Percentiles rank a stretch among this genome's conserved stretches.
These are phyloP conservation scores for Rhizopogon vesiculosus DNA, from an alignment of 768 basidiomycete species.

Conservation along the genomic window DNA sequence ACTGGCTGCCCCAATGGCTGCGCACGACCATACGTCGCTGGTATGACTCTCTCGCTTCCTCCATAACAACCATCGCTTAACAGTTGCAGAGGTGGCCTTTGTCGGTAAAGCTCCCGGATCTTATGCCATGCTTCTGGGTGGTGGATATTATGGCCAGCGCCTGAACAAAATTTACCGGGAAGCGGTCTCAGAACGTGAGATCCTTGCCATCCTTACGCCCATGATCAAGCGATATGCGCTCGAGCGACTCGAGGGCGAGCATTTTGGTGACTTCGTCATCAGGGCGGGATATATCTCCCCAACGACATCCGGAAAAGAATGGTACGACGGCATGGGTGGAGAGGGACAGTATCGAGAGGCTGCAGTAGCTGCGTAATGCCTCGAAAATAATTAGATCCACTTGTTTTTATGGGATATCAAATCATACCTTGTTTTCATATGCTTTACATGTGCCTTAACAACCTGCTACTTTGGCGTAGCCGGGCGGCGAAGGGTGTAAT, in stretches of 20 bases:
- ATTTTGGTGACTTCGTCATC: slow-evolving; percentile 94
- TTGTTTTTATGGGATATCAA: too few relatives aligned
- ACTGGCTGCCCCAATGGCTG: slow-evolving; percentile 96
- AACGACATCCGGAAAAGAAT: slow-evolving; percentile 77
- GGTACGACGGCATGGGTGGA: slow-evolving; percentile 84
- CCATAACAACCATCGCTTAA: background rate
- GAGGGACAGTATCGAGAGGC: slow-evolving; percentile 54
- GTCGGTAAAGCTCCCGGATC: slow-evolving; percentile 93
- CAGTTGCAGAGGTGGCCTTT: slow-evolving; percentile 77
- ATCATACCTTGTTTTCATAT: too few relatives aligned
- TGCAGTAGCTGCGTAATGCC: slow-evolving; percentile 3
- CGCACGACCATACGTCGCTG: slow-evolving; percentile 89
- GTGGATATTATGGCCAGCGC: slow-evolving; percentile 91
- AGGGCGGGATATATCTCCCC: slow-evolving; percentile 87
- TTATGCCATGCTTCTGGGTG: slow-evolving; percentile 94
- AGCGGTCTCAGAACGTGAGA: slow-evolving; percentile 87
- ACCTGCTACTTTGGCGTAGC: too few relatives aligned
- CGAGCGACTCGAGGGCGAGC: slow-evolving; percentile 83
- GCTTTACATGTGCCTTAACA: too few relatives aligned
- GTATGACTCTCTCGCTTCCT: slow-evolving; percentile 31
- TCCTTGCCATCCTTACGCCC: slow-evolving; percentile 79
- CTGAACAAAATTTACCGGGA: slow-evolving; percentile 96
- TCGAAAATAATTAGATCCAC: too few relatives aligned
- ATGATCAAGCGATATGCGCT: slow-evolving; percentile 95
- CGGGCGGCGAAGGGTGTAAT: too few relatives aligned